Conservation (phyloP, 2,329 filamentous ascomycete genomes). For the Penicillium polonicum region DNA sequence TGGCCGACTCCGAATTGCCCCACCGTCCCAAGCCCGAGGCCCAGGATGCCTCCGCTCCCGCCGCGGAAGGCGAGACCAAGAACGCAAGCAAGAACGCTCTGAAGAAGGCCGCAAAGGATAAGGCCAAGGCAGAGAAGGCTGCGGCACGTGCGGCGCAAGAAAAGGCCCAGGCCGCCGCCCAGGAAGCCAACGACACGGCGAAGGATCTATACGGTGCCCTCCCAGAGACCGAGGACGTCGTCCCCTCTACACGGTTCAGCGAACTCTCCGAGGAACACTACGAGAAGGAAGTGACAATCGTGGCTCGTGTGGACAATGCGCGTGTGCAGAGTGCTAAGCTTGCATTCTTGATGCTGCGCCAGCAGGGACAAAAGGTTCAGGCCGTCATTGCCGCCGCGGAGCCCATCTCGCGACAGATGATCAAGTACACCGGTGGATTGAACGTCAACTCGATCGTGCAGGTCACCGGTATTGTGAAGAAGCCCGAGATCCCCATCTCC, state of each 20-base stretch:
- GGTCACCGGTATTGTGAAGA: constrained; percentile 77
- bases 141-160: constrained; percentile 69
- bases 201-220: constrained; percentile 79
- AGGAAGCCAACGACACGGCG: constrained; percentile 58
- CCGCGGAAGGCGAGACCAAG: constrained; percentile 40
- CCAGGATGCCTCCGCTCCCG: constrained; percentile 26
- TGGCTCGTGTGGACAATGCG: constrained; percentile 82
- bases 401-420: constrained; percentile 78
- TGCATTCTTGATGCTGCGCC: constrained; percentile 80
- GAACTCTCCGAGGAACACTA: constrained; percentile 59
- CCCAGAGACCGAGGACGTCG: constrained; percentile 57
- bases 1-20: constrained; percentile 43
- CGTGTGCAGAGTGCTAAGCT: constrained; percentile 88
- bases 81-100: constrained; percentile 69
- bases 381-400: constrained; percentile 67
- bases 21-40: constrained; percentile 42
- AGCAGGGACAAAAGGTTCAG: constrained; percentile 78
- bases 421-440: constrained; percentile 79
- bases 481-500: constrained; percentile 83
- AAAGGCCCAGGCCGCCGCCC: constrained; percentile 65
- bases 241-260: constrained; percentile 60
- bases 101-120: constrained; percentile 87
- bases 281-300: constrained; percentile 70
- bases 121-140: constrained; percentile 82
- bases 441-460: constrained; percentile 78